A percentile compares a stretch with the other conserved stretches of the same genome.
Conservation (phyloP, 2,329 filamentous ascomycete genomes). For the Trichocomaceae sp. region DNA sequence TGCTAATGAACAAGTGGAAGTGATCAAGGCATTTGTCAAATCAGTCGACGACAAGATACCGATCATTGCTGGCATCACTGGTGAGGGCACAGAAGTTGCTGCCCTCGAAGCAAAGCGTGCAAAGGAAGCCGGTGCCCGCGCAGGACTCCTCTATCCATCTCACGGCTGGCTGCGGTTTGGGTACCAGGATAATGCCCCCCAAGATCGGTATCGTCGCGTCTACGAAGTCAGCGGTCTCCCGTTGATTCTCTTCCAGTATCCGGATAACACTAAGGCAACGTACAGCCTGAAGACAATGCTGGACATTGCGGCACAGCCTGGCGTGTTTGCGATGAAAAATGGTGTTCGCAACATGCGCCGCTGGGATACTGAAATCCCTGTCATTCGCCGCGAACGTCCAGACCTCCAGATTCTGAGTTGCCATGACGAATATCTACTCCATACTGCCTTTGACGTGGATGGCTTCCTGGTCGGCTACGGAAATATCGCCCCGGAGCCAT, state of each 20-base stretch:
- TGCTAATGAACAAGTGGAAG: constrained; percentile 42
- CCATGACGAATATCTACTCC: constrained; percentile 49
- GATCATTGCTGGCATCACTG: constrained; percentile 49
- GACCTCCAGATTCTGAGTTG: constrained; percentile 48
- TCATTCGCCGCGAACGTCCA: constrained; percentile 45
- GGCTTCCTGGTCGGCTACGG: constrained; percentile 51
- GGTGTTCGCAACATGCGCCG: constrained; percentile 53
- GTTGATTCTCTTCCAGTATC: constrained; percentile 50
- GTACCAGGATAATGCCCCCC: constrained; percentile 48
- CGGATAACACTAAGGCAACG: constrained; percentile 48
- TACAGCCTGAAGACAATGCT: constrained; percentile 49
- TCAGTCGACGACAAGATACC: constrained; percentile 47
- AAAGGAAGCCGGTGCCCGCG: constrained; percentile 45
- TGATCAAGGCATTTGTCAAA: constrained; percentile 49
- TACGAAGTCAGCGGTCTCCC: constrained; percentile 47
- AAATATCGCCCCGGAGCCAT: constrained; percentile 46
- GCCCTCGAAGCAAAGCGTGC: constrained; percentile 48
- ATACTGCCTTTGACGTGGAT: constrained; percentile 49
- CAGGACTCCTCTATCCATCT: constrained; percentile 48
- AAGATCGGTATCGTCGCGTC: constrained; percentile 47
- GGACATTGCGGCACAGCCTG: constrained; percentile 47
- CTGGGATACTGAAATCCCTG: constrained; percentile 51
- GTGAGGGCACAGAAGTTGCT: constrained; percentile 48
- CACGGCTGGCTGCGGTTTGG: constrained; percentile 53
- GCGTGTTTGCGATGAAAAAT: constrained; percentile 53